Percentiles rank a stretch among this genome's conserved stretches.
Conservation (phyloP, 208 protist species). For the Crithidia brevicula region DNA sequence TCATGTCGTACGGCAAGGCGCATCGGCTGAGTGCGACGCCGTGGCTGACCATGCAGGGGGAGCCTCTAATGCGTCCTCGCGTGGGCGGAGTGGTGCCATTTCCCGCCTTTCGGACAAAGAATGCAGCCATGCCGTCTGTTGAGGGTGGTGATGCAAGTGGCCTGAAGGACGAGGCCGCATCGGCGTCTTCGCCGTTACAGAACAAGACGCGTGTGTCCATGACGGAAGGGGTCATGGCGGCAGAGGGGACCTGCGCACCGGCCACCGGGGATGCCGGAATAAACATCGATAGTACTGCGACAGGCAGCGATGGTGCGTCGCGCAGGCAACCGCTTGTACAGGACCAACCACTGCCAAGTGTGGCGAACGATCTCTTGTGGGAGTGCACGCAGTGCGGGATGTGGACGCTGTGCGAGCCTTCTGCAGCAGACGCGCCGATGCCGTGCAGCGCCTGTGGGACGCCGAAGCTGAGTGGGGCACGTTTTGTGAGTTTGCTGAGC, state of each 20-base stretch:
- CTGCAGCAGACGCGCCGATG: slow-evolving; percentile 31
- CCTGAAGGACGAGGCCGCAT: neutral
- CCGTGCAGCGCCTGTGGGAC: slow-evolving; percentile 54
- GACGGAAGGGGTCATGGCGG: no score
- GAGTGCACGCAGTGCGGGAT: slow-evolving; percentile 87
- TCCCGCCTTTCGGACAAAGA: slow-evolving; percentile 27
- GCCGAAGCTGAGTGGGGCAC: slow-evolving; percentile 55
- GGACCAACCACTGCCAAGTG: neutral
- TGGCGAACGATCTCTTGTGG: slow-evolving; percentile 65
- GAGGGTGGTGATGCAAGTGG: neutral
- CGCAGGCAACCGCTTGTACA: no score
- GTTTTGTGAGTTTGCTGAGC: slow-evolving; percentile 35
- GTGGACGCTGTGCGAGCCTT: slow-evolving; percentile 52
- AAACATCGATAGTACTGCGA: no score
- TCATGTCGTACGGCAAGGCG: slow-evolving; percentile 90
- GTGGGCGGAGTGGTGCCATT: slow-evolving; percentile 74
- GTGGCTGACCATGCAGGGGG: slow-evolving; percentile 71
- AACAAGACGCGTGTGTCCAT: no score
- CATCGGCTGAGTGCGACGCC: slow-evolving; percentile 68
- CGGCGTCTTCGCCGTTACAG: no score
- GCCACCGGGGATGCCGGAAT: no score
- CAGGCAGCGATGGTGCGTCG: no score
- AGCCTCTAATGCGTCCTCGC: slow-evolving; percentile 60
- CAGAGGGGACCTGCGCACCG: no score
- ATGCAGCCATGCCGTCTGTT: neutral